Evolutionary conservation across 2,329 filamentous ascomycete genomes (phyloP).

Genomic region (Podosphaera xanthii): DNA sequence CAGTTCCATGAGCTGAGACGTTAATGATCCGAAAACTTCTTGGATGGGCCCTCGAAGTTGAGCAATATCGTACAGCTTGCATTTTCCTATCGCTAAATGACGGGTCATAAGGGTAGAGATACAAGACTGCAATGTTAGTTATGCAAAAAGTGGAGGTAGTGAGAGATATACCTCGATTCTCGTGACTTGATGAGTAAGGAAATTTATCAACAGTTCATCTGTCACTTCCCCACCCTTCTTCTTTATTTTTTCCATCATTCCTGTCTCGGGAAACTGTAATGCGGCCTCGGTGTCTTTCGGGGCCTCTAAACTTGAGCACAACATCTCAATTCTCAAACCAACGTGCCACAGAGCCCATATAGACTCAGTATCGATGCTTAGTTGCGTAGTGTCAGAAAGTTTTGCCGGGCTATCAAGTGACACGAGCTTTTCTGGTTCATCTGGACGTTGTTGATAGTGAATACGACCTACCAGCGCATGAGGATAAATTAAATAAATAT

Average conservation of each 20-base stretch:
- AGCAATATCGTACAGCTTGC: slow-evolving; percentile 35
- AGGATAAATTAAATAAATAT: slow-evolving; percentile 87
- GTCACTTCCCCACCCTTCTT: slow-evolving; percentile 62
- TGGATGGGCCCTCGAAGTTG: slow-evolving; percentile 59
- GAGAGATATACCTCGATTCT: slow-evolving; percentile 60
- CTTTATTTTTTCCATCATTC: slow-evolving; percentile 54
- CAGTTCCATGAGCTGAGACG: slow-evolving; percentile 38
- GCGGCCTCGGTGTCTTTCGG: slow-evolving; percentile 27
- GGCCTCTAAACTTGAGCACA: slow-evolving; percentile 73
- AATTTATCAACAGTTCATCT: slow-evolving; percentile 67
- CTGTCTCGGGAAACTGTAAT: slow-evolving; percentile 60
- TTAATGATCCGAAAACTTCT: slow-evolving; percentile 40
- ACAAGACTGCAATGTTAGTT: slow-evolving; percentile 37
- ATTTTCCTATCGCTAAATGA: slow-evolving; percentile 52
- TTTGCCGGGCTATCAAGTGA: slow-evolving; percentile 26
- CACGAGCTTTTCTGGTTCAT: slow-evolving; percentile 20
- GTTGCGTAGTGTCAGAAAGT: slow-evolving; percentile 39
- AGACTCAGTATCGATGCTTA: slow-evolving; percentile 52
- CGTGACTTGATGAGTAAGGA: slow-evolving; percentile 86
- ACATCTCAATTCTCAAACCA: slow-evolving; percentile 71
- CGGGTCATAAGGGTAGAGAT: slow-evolving; percentile 58
- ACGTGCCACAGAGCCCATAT: slow-evolving; percentile 76
- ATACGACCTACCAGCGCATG: slow-evolving; percentile 67
- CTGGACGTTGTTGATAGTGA: slow-evolving; percentile 30
- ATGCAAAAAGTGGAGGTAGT: background rate